phyloP scores from a whole-genome alignment of 495 filamentous ascomycete species.

The Neurospora sp. region DNA sequence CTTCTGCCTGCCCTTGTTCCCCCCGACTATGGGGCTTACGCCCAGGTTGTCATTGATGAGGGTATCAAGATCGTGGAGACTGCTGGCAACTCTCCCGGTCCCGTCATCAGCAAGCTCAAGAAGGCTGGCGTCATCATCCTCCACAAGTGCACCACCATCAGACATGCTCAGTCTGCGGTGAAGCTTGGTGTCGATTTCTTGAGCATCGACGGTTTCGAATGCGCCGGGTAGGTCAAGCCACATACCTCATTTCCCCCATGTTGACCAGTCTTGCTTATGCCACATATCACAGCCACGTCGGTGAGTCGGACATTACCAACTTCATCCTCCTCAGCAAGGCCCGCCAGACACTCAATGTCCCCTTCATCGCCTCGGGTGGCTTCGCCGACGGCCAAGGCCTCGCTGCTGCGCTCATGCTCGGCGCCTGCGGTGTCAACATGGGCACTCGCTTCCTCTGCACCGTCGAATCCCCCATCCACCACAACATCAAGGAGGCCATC shows the following conservation, averaged over 20 bases:
- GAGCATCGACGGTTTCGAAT: conserved; percentile 95
- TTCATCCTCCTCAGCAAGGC: conserved; percentile 86
- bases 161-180: conserved; percentile 83
- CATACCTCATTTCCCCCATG: neutral
- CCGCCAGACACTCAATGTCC: conserved; percentile 71
- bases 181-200: conserved; percentile 96
- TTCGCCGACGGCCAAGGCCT: conserved; percentile 93
- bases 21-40: conserved; percentile 87
- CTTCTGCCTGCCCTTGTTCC: conserved; percentile 83
- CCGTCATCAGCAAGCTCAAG: conserved; percentile 85
- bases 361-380: conserved; percentile 92
- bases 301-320: conserved; percentile 94
- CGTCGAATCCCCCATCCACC: conserved; percentile 82
- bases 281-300: conserved; percentile 47
- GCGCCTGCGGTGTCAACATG: conserved; percentile 95
- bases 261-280: neutral
- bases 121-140: conserved; percentile 65
- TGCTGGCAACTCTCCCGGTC: conserved; percentile 87
- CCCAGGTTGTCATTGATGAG: conserved; percentile 85
- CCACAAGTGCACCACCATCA: conserved; percentile 96
- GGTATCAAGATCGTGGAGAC: conserved; percentile 94
- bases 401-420: conserved; percentile 81
- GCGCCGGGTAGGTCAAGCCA: conserved; percentile 61
- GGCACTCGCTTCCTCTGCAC: conserved; percentile 92
- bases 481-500: conserved; percentile 87